Evolutionary conservation across 2,329 filamentous ascomycete species (phyloP), one percentile per base, ranked within the genome.

Genomic region (Dryadomyces quercus-mongolicae): DNA sequence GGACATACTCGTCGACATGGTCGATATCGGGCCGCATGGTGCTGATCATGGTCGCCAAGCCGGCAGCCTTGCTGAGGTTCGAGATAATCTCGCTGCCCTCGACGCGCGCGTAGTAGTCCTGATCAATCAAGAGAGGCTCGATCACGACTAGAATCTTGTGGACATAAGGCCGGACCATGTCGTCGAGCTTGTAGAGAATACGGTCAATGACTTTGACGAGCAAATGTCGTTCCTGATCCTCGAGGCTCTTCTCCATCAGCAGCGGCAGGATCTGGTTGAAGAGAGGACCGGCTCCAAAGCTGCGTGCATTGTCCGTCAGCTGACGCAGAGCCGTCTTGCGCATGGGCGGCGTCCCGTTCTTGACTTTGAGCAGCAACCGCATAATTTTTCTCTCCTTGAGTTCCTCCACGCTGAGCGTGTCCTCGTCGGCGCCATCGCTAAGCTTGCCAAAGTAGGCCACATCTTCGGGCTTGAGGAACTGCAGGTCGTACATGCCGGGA

Each of bases 81-180:
- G 92, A 97, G 62, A 98, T 98, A 63, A 98, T 98, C 68, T 98
- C 93, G 62, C 93, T 88, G 69, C 93, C 93, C 70, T 98, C 93
- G 5, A 98, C 93, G 67, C 93, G 86, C 45, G 94, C 93, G 68
- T 98, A 98, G 72, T 98, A 98, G 71, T 98, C 94, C 72, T 98
- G 93, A 66, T 98, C 94, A 64, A 98, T 98, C 60, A 98, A 86
- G 51, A 98, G 76, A n/a, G 93, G 93, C 69, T 98, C 94, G 63
- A 98, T 98, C 65, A 98, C 93, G 53, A 98, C 93, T 55, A 98
- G 72, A 58, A 98, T 98, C 74, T 97, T 97, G 74, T 98, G 94
- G 16, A 95, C 92, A 60, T 92, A 98, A 21, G 93, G 93, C 44
- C 93, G 83, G 53, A 98, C 93, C 60, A 97, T 78, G 63, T 98